These are phyloP conservation scores for Nematodospora anomalae DNA, from an alignment of 1,139 yeast species.

Conservation along the genomic window DNA sequence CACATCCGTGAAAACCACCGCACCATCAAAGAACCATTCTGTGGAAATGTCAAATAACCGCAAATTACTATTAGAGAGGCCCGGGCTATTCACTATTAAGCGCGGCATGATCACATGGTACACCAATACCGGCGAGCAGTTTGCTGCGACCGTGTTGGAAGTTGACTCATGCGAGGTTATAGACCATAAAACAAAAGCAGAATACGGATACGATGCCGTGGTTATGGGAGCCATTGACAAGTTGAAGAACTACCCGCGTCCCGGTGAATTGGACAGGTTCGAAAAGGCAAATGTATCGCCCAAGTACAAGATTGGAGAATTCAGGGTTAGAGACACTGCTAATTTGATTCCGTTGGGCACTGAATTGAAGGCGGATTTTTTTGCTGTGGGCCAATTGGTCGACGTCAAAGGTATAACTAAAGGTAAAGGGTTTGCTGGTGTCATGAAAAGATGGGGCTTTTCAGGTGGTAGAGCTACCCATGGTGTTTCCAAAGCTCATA, in stretches of 20 bases:
- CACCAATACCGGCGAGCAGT: constrained; percentile 62
- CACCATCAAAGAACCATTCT: constrained; percentile 52
- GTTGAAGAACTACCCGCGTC: constrained; percentile 59
- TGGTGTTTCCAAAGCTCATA: constrained; percentile 92
- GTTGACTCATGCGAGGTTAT: constrained; percentile 87
- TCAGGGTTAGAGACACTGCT: constrained; percentile 64
- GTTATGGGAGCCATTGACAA: constrained; percentile 85
- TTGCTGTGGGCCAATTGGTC: constrained; percentile 77
- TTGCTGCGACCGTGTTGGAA: constrained; percentile 83
- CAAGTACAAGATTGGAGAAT: constrained; percentile 71
- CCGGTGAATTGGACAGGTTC: constrained; percentile 70
- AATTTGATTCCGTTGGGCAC: constrained; percentile 80
- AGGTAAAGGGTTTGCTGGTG: constrained; percentile 99
- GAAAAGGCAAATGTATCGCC: constrained; percentile 84
- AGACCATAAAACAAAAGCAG: constrained; percentile 62
- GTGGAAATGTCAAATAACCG: constrained; percentile 60
- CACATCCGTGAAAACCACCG: constrained; percentile 44
- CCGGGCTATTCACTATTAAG: constrained; percentile 82
- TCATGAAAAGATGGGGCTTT: constrained; percentile 95
- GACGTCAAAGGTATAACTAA: constrained; percentile 78
- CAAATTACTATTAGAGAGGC: constrained; percentile 67
- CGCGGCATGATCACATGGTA: constrained; percentile 91
- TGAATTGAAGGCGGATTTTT: constrained; percentile 78
- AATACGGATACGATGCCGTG: constrained; percentile 82
- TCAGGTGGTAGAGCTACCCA: constrained; percentile 89